Conservation (phyloP, 306 rosid species). For the Fragaria vesca region DNA sequence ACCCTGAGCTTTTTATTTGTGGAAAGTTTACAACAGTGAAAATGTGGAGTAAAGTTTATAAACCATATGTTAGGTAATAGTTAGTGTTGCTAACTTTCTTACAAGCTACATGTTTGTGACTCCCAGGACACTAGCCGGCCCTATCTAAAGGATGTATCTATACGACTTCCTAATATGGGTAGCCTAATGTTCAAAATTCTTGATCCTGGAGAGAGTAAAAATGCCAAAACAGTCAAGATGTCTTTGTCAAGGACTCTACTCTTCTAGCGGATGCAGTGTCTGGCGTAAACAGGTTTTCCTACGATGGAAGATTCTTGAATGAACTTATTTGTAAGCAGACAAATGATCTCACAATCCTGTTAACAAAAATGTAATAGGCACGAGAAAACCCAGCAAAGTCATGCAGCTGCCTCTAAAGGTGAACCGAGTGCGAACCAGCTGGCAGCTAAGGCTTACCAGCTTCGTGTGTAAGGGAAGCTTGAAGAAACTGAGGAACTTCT, state of each 20-base stretch:
- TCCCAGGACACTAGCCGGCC: constrained; percentile 14
- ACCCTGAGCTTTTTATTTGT: constrained; percentile 5
- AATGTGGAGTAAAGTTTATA: constrained; percentile 11
- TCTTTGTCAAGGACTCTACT: constrained; percentile 45
- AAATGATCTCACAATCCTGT: constrained; percentile 34
- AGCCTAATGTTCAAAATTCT: constrained; percentile 67
- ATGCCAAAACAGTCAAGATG: constrained; percentile 42
- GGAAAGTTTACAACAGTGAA: not conserved
- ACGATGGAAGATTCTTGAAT: constrained; percentile 69
- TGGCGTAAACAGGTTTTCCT: constrained; percentile 63
- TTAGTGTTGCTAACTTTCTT: not conserved
- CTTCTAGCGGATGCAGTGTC: constrained; percentile 68
- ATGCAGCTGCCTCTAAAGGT: constrained; percentile 29
- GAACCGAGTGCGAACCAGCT: constrained; percentile 78
- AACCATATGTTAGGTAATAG: too few relatives aligned
- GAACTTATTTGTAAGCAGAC: constrained; percentile 36
- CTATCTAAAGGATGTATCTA: constrained; percentile 43
- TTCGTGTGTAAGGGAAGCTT: constrained; percentile 84
- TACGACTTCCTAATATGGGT: constrained; percentile 55
- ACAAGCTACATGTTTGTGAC: not conserved
- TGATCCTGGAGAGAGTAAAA: constrained; percentile 72
- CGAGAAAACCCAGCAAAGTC: constrained; percentile 31
- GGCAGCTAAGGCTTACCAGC: constrained; percentile 97
- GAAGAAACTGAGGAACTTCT: constrained; percentile 78
- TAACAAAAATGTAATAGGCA: constrained; percentile 34